Evolutionary conservation across 352 stramenopile genomes (phyloP).

Genomic region (Phytophthora multivora): DNA sequence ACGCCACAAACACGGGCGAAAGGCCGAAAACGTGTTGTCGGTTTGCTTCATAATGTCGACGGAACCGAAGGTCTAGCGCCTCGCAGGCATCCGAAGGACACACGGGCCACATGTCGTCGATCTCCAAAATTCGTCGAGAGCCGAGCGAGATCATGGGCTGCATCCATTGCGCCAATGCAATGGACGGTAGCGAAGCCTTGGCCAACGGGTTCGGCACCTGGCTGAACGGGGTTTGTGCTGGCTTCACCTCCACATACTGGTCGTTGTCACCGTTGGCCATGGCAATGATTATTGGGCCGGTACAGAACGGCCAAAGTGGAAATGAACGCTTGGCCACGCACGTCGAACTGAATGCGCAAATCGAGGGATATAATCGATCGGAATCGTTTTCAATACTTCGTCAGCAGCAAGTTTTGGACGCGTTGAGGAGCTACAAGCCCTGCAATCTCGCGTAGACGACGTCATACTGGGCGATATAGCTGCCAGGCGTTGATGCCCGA

Average conservation of each 20-base stretch:
- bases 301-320: too few relatives aligned
- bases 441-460: too few relatives aligned
- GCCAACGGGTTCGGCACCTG: constrained; percentile 38
- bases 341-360: too few relatives aligned
- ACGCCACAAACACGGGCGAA: constrained; percentile 26
- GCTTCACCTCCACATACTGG: constrained; percentile 1
- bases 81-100: constrained; percentile 30
- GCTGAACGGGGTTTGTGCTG: constrained; percentile 7
- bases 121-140: constrained; percentile 28
- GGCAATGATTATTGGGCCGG: too few relatives aligned
- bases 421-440: too few relatives aligned
- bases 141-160: constrained; percentile 40
- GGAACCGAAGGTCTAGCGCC: constrained; percentile 27
- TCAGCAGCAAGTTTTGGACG: too few relatives aligned
- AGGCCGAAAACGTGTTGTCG: constrained; percentile 8
- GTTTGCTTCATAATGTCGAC: constrained; percentile 19
- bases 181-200: constrained; percentile 35
- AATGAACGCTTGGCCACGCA: too few relatives aligned
- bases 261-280: background rate
- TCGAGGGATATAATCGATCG: too few relatives aligned
- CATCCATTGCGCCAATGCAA: constrained; percentile 40
- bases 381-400: too few relatives aligned
- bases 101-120: constrained; percentile 37
- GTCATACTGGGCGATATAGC: too few relatives aligned
- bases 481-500: too few relatives aligned